These are phyloP conservation scores for Entomortierella beljakovae DNA, from an alignment of 192 early-diverging fungal genomes.

Conservation along the genomic window DNA sequence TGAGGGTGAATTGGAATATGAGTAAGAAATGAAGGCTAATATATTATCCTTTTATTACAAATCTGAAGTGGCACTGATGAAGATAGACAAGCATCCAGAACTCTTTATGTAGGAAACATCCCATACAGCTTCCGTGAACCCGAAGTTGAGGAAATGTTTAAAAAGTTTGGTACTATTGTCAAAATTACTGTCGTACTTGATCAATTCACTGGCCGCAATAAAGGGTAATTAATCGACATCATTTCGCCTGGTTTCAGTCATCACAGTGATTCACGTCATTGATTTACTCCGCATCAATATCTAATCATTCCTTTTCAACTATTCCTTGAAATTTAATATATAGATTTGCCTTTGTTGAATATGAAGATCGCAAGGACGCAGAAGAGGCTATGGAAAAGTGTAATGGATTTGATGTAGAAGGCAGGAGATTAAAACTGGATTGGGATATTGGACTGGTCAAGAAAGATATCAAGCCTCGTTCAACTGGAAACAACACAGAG, in stretches of 20 bases:
- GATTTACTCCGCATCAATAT: too few species aligned
- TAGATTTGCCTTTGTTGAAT: constrained; percentile 85
- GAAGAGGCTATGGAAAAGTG: constrained; percentile 74
- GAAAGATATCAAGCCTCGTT: constrained; percentile 53
- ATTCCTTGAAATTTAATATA: background rate
- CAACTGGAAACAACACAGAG: constrained; percentile 13
- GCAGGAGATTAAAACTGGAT: constrained; percentile 65
- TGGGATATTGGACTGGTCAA: constrained; percentile 61
- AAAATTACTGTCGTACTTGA: constrained; percentile 81
- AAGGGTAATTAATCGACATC: constrained; percentile 66
- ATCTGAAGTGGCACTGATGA: constrained; percentile 71
- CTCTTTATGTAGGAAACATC: constrained; percentile 80
- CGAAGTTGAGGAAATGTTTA: constrained; percentile 80
- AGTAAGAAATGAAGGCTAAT: background rate
- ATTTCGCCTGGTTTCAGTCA: background rate
- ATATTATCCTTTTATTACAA: constrained; percentile 6
- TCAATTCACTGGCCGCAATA: constrained; percentile 79
- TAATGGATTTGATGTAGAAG: constrained; percentile 68
- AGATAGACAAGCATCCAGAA: constrained; percentile 70
- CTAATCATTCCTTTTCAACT: background rate
- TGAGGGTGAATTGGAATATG: too few species aligned
- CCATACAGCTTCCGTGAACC: constrained; percentile 78
- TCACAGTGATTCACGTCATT: too few species aligned
- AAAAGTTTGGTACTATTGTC: constrained; percentile 75
- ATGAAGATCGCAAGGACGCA: constrained; percentile 73